Base-by-base conservation (phyloP, 1,284 basidiomycete species). In the Ceratobasidium sp. region DNA sequence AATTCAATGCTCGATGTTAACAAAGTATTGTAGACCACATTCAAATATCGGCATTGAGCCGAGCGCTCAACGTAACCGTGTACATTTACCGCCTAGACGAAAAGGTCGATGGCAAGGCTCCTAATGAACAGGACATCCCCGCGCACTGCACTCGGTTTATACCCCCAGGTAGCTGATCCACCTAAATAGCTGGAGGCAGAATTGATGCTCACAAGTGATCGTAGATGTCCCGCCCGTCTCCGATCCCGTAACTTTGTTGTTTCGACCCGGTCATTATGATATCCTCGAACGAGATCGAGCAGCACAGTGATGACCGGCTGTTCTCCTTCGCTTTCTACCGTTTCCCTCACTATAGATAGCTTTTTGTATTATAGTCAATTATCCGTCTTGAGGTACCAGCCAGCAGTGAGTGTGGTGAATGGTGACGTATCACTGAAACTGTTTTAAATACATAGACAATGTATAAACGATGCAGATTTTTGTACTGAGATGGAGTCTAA, bases 21-120 rank as follows among this genome's bases (percentile, higher is more conserved):
- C 24, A 13, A 13, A 19, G n/a, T 11, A n/a, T 4, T 48, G 13
- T 19, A 72, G 69, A 72, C 62, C 69, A 72, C 16, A 58, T 53
- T 9, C 69, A 72, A 24, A 72, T 72, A 72, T 72, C 69, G 3
- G 69, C 69, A 11, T 62, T 72, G 22, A 72, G 69, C 37, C 69
- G 69, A 31, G 59, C 69, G n/a, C 34, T 72, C 0, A 72, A 72
- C 14, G 56, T 59, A 37, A 19, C 56, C 5, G 46, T 72, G 11
- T 37, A 72, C 24, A 72, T 72, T 39, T 72, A 72, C 34, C 69
- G 58, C 24, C 34, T 72, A n/a, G 69, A 72, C 34, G 69, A 72
- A 16, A 62, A 37, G 43, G 13, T 62, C 24, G 69, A 72, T 27
- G 58, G 58, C 3, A 37, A 27, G 16, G 69, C 69, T 14, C 69